Evolutionary conservation across 495 filamentous ascomycete species (phyloP).

Genomic region (Evansstolkia leycettana): DNA sequence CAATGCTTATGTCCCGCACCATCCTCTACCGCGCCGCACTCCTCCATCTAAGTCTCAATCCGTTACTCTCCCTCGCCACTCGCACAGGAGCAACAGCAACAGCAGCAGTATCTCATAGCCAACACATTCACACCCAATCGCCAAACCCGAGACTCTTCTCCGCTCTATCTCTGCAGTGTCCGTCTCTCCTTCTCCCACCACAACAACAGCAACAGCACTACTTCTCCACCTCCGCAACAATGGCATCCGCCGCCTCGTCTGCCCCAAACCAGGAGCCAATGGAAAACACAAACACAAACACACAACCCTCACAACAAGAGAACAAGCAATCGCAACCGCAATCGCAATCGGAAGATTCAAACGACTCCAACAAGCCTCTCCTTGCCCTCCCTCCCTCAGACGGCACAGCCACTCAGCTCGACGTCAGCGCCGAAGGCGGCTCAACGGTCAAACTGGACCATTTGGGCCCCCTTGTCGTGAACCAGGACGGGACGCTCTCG

Average conservation of each 20-base stretch:
- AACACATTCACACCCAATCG: not conserved
- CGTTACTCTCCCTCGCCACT: not conserved
- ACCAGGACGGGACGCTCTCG: conserved; percentile 49
- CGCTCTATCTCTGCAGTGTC: conserved; percentile 3
- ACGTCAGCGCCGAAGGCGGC: conserved; percentile 32
- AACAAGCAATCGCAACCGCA: too few relatives aligned
- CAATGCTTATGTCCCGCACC: conserved; percentile 15
- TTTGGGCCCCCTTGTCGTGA: conserved; percentile 57
- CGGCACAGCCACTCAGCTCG: conserved; percentile 16
- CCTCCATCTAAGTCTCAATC: conserved; percentile 13
- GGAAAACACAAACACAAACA: not conserved
- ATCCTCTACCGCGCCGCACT: conserved; percentile 19
- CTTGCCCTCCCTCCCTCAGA: conserved; percentile 17
- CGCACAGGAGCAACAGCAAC: conserved; percentile 2
- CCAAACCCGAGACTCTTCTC: conserved; percentile 2
- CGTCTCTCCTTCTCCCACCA: not conserved
- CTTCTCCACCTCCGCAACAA: not conserved
- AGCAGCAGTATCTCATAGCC: not conserved
- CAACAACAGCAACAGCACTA: not conserved
- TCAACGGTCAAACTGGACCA: conserved; percentile 40
- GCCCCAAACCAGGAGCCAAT: not conserved
- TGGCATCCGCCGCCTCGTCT: not conserved
- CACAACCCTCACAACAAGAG: too few relatives aligned
- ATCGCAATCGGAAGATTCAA: too few relatives aligned
- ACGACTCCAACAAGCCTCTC: not conserved